Conservation (phyloP, 257 asterid genomes). For the Salvia rosmarinus region DNA sequence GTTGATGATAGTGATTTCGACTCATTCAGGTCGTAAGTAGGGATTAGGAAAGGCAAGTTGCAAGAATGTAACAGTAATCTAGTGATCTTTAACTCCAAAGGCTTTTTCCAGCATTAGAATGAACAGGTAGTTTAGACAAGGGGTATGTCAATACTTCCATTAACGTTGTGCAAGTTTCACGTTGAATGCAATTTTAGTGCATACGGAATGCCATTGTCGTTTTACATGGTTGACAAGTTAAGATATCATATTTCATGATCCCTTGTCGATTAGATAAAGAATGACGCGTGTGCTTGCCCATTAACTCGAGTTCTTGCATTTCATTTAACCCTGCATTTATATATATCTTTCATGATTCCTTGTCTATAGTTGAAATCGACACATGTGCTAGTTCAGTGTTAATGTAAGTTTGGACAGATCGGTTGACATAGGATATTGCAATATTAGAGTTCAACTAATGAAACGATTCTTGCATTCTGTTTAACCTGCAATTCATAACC, state of each 20-base stretch:
- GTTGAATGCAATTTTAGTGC: background rate
- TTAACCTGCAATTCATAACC: background rate
- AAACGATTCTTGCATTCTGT: constrained; percentile 3
- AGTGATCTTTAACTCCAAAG: background rate
- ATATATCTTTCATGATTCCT: too few species aligned
- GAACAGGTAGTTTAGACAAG: background rate
- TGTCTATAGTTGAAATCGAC: too few species aligned
- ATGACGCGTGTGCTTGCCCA: constrained; percentile 4
- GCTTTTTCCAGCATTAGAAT: background rate
- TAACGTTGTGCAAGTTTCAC: background rate
- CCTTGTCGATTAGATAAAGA: constrained; percentile 11
- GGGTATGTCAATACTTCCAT: background rate
- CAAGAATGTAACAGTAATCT: background rate
- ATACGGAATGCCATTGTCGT: background rate
- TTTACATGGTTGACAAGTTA: background rate
- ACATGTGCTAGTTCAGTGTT: constrained; percentile 15
- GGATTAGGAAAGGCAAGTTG: background rate
- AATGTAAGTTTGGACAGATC: background rate
- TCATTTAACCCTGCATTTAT: background rate
- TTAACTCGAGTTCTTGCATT: constrained; percentile 21
- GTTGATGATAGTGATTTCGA: background rate
- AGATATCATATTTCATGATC: constrained; percentile 2
- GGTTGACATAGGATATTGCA: background rate
- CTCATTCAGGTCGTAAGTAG: background rate
- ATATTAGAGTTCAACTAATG: too few species aligned